Conservation (phyloP, 2,329 filamentous ascomycete genomes). For the Botrytis elliptica region DNA sequence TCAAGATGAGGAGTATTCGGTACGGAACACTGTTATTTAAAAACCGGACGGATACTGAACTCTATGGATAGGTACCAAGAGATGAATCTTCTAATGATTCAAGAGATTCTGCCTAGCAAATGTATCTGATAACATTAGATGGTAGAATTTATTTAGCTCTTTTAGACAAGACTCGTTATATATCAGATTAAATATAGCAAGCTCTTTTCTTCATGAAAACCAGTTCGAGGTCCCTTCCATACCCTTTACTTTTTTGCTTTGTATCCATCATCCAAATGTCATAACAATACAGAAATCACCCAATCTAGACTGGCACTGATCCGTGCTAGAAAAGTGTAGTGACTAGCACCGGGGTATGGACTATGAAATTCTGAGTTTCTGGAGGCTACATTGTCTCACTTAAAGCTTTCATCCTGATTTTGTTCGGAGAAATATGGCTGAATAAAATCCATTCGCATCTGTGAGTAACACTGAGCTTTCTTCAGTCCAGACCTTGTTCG, state of each 20-base stretch:
- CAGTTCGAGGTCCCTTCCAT: too few relatives aligned
- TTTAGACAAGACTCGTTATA: conserved; percentile 28
- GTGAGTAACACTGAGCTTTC: conserved; percentile 38
- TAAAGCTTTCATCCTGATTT: conserved; percentile 11
- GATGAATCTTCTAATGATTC: conserved; percentile 45
- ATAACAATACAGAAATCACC: background rate
- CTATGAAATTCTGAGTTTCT: conserved; percentile 35
- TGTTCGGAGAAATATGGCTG: conserved; percentile 27
- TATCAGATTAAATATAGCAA: conserved; percentile 37
- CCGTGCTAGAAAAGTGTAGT: conserved; percentile 32
- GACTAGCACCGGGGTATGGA: conserved; percentile 46
- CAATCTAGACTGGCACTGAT: background rate
- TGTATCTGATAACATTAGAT: conserved; percentile 38
- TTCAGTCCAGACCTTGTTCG: conserved; percentile 43
- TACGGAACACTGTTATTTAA: background rate
- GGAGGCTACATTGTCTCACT: conserved; percentile 17
- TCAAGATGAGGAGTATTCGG: conserved; percentile 39
- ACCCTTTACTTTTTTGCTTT: too few relatives aligned
- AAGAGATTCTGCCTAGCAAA: conserved; percentile 45
- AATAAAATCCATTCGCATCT: conserved; percentile 35
- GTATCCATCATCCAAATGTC: background rate
- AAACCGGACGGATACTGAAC: background rate
- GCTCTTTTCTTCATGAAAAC: background rate
- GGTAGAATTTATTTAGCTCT: conserved; percentile 29
- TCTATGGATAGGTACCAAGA: conserved; percentile 41